Base-by-base conservation (phyloP, 257 asterid species). In the Craterostigma plantagineum region DNA sequence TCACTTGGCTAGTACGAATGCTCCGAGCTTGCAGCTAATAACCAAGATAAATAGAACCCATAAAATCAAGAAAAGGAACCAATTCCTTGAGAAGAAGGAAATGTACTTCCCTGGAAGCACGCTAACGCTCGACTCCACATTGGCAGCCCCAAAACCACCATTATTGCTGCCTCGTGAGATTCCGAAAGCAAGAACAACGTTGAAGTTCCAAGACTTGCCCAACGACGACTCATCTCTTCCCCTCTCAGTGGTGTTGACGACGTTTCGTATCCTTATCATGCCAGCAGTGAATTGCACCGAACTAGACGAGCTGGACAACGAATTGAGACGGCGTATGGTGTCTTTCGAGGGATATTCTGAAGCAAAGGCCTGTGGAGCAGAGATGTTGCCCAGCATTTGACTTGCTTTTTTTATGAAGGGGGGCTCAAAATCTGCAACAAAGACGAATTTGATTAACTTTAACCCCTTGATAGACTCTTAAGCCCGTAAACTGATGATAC, bases 311-410 rank as follows among this genome's bases (percentile, higher is more conserved):
- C 43, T 69, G 11, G 73, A 65, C 7, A 59, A 34, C 7, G 86
- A 61, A 61, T 51, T 59, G 66, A 76, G 66, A 30, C 48, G 78
- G 16, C 49, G 73, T 51, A 65, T 42, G 0, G 70, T 65, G 35
- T 63, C 69, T 52, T 90, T 77, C 11, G 84, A 54, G 42, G 96
- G 87, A 16, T 79, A 75, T 55, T 90, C 99, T 7, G 91, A 54
- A 44, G 99, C 96, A 61, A 77, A 55, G 50, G 99, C 96, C 3
- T 94, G 79, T 17, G 96, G 91, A 48, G 96, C 92, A 11, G 69
- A 76, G 63, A 77, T 58, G 71, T 69, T 63, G 52, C 84, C 92
- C 81, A 84, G 45, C 94, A 83, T 75, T 2, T 59, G 73, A 47
- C 84, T 83, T 9, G 99, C 87, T 48, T 77, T 56, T 56, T 73